Base-by-base conservation (phyloP, 2,329 filamentous ascomycete species). In the Allantophomopsis lycopodina region DNA sequence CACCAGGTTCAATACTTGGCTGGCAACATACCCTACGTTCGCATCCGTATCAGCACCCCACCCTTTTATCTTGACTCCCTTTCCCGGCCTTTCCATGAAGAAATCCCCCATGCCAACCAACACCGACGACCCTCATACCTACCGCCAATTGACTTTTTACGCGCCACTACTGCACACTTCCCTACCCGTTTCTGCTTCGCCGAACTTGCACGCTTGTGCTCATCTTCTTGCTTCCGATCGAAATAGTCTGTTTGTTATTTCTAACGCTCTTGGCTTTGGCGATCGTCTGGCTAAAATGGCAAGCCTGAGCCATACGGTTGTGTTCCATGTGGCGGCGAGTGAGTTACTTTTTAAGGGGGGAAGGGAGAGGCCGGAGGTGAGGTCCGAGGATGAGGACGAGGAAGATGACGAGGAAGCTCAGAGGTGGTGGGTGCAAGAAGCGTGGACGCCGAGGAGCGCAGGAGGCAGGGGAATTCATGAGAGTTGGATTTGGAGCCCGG, bases 211-310 rank as follows among this genome's bases (percentile, higher is more conserved):
- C 45, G 65, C 69, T 1, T 71, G 67, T 46, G 70, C 69, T 3
- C 72, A 76, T 51, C 56, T 74, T 34, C 76, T 73, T 48, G 65
- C 70, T 1, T 69, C 65, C 28, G 72, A 75, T 46, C 63, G 66
- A 17, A 75, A 75, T 41, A 67, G 66, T 14, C 54, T 74, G 11
- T 65, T 67, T 51, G 53, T 72, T 35, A 61, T 73, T 2, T 59
- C 66, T 2, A 68, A 68, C 16, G 63, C 69, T 13, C 50, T 68
- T n/a, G 62, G 62, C 0, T 53, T 64, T 17, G 58, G 55, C 17
- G 53, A 60, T 31, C 45, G 52, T 6, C 62, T 57, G 43, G 55
- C 50, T 0, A 57, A 58, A 16, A 65, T 70, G 58, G 63, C 61
- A 5, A 67, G 62, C 43, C 46, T 72, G 37, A 63, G 59, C 6